Evolutionary conservation across 2,329 filamentous ascomycete genomes (phyloP), one percentile per base, ranked within the genome.

Genomic region (Arthrinium puccinioides): DNA sequence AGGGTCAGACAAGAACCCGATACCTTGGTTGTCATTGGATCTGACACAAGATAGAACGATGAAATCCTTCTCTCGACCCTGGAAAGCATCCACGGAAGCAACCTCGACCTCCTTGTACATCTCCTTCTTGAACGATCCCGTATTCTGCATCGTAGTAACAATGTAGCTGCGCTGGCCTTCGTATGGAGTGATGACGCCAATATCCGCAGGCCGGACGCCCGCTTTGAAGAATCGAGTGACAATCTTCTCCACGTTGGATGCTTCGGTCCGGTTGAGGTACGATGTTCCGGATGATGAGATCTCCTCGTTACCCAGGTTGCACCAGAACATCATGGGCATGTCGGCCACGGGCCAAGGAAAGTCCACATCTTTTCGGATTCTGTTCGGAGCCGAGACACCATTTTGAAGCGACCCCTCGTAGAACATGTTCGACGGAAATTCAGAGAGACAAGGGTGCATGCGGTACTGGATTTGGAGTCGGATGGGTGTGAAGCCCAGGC

Each of bases 241-340:
- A 42, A 96, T 89, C 72, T 98, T 98, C 66, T 98, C 92, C 21
- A 98, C 92, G 47, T 97, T 97, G 32, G 88, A 85, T 4, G 92
- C 89, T 61, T 98, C 92, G 2, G 92, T 97, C 32, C 92, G 86
- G 63, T 98, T 98, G 48, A 98, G 82, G 56, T 98, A 98, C 3
- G 90, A 97, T 3, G 92, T 98, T 55, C 92, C 92, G 19, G 89
- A 96, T 1, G 92, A 92, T 6, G 90, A 96, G 35, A 98, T 98
- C 62, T 98, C 92, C 62, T 98, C 92, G 42, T 94, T 94, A 42
- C 92, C 92, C 38, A 96, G 70, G 58, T 98, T 98, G 19, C 88
- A 94, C 92, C 92, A 98, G 67, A 98, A 98, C 92, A 97, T 97
- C 92, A 98, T 98, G 4, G 92, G 92, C 50, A 82, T 87, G 57